phyloP scores from a whole-genome alignment of 768 basidiomycete species.

The Amanita molliuscula region DNA sequence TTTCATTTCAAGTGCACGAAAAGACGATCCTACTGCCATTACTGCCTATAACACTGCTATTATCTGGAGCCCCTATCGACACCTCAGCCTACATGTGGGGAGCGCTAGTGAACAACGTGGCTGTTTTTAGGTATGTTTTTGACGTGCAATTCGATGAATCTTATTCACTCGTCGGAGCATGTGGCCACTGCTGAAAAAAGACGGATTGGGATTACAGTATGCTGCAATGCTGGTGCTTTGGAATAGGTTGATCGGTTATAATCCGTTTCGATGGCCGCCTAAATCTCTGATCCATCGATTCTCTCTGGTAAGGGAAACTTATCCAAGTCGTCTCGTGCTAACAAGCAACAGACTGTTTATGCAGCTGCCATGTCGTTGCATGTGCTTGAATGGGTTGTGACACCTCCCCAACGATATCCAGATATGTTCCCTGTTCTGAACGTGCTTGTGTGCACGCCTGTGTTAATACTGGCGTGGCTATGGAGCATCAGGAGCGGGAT shows the following conservation, averaged over 20 bases:
- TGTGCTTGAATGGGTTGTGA: slow-evolving; percentile 45
- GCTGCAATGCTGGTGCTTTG: slow-evolving; percentile 57
- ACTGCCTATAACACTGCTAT: slow-evolving; percentile 71
- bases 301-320: slow-evolving; percentile 33
- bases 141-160: background rate
- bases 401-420: slow-evolving; percentile 69
- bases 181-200: slow-evolving; percentile 82
- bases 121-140: slow-evolving; percentile 68
- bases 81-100: slow-evolving; percentile 63
- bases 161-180: slow-evolving; percentile 42
- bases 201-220: slow-evolving; percentile 72
- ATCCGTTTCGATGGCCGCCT: slow-evolving; percentile 40
- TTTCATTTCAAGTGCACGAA: slow-evolving; percentile 96
- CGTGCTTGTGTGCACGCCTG: slow-evolving; percentile 66
- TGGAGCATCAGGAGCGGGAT: slow-evolving; percentile 82
- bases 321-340: slow-evolving; percentile 5
- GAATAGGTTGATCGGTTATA: slow-evolving; percentile 77
- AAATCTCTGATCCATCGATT: slow-evolving; percentile 42
- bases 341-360: slow-evolving; percentile 41
- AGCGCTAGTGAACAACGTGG: slow-evolving; percentile 70
- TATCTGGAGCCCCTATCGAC: slow-evolving; percentile 43
- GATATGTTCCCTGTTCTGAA: slow-evolving; percentile 83
- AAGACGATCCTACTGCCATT: slow-evolving; percentile 85
- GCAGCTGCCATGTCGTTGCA: slow-evolving; percentile 45
- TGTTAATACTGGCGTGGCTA: slow-evolving; percentile 77